These are phyloP conservation scores for Aurantiochytrium sp. DNA, from an alignment of 108 stramenopile species.

Conservation along the genomic window DNA sequence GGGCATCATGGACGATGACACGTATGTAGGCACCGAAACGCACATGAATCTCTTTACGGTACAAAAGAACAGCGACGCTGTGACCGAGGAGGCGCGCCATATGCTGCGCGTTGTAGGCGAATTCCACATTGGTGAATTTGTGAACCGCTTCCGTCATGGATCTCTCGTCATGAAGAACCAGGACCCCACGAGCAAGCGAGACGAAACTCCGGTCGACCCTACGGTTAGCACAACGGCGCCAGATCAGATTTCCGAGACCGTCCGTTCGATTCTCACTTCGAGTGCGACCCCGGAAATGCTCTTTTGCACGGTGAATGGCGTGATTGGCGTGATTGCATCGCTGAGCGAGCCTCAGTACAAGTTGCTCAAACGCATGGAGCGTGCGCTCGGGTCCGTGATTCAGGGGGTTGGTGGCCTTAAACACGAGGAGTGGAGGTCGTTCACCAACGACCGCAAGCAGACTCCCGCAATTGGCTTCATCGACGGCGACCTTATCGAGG, in stretches of 20 bases:
- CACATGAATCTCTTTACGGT: slow-evolving; percentile 83
- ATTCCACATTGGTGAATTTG: slow-evolving; percentile 90
- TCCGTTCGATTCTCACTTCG: slow-evolving; percentile 15
- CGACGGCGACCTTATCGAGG: slow-evolving; percentile 89
- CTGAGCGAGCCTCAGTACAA: slow-evolving; percentile 70
- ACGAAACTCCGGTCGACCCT: slow-evolving; percentile 9
- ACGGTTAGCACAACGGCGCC: background rate
- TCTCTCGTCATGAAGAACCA: slow-evolving; percentile 74
- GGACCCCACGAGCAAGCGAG: background rate
- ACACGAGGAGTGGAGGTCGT: slow-evolving; percentile 75
- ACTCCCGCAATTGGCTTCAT: slow-evolving; percentile 73
- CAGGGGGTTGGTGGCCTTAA: slow-evolving; percentile 72
- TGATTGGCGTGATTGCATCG: slow-evolving; percentile 75
- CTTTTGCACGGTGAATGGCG: slow-evolving; percentile 88
- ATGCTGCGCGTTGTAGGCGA: slow-evolving; percentile 81
- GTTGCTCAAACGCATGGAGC: slow-evolving; percentile 71
- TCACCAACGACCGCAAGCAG: slow-evolving; percentile 52
- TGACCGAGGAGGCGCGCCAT: slow-evolving; percentile 71
- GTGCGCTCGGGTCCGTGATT: slow-evolving; percentile 58
- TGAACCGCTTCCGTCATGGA: slow-evolving; percentile 80
- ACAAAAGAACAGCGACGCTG: slow-evolving; percentile 64
- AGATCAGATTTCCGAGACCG: slow-evolving; percentile 22
- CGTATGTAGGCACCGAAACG: slow-evolving; percentile 83
- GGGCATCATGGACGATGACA: slow-evolving; percentile 77
- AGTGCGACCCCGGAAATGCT: slow-evolving; percentile 40